phyloP scores from a whole-genome alignment of 31 red algal genomes.

The Porphyra umbilicalis region DNA sequence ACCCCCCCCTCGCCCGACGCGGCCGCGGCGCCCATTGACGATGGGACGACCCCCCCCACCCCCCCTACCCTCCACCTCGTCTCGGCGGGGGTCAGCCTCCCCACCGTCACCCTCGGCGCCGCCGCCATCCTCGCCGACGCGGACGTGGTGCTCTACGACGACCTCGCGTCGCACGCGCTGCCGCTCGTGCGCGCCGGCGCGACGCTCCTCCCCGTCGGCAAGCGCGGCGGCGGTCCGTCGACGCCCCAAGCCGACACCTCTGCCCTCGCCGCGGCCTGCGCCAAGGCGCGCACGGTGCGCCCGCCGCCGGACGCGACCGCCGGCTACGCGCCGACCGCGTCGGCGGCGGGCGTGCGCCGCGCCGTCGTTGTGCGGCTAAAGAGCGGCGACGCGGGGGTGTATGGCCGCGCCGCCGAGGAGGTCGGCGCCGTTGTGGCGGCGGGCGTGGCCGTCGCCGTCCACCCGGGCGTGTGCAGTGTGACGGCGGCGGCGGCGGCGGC shows the following conservation, averaged over 20 bases:
- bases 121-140: not conserved
- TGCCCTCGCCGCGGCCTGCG: not conserved
- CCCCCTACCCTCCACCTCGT: not conserved
- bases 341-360: not conserved
- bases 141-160: not conserved
- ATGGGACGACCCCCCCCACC: not conserved
- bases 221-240: not conserved
- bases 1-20: not conserved
- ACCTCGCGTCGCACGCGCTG: not conserved
- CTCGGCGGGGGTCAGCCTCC: not conserved
- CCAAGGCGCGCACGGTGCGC: not conserved
- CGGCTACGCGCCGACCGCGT: not conserved
- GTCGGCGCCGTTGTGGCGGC: not conserved
- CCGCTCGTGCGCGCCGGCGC: not conserved
- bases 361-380: not conserved
- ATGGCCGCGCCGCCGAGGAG: not conserved
- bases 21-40: not conserved
- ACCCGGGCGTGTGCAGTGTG: not conserved
- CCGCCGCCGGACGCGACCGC: not conserved
- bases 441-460: not conserved
- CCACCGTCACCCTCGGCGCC: not conserved
- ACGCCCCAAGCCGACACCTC: not conserved
- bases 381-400: not conserved
- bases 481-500: not conserved
- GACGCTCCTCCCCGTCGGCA: not conserved